phyloP scores from a whole-genome alignment of 345 rosid genomes.

The Citrus sp. region DNA sequence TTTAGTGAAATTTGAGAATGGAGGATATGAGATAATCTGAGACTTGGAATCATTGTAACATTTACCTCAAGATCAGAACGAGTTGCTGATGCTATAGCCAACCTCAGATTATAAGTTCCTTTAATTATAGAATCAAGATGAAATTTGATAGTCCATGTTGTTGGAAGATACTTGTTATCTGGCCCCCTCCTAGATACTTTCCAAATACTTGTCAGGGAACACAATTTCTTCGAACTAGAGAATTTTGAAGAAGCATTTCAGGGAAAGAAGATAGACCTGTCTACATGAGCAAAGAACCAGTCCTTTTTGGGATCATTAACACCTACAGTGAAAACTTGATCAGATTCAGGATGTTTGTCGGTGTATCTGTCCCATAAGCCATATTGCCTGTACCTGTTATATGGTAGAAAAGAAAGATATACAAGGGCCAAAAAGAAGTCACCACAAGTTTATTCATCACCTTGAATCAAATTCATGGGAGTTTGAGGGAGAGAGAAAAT shows the following conservation, averaged over 20 bases:
- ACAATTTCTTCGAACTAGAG: neutral
- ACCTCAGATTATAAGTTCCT: slow-evolving; percentile 33
- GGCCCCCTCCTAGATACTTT: slow-evolving; percentile 24
- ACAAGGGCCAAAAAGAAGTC: neutral
- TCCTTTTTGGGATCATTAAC: slow-evolving; percentile 27
- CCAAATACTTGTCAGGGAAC: neutral
- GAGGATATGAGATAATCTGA: neutral
- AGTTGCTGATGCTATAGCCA: slow-evolving; percentile 40
- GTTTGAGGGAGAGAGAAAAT: neutral
- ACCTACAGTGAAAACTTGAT: slow-evolving; percentile 34
- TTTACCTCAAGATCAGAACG: slow-evolving; percentile 31
- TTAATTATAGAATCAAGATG: slow-evolving; percentile 21
- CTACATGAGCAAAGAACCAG: slow-evolving; percentile 42
- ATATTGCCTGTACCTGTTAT: slow-evolving; percentile 39
- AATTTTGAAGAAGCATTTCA: neutral
- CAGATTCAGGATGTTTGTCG: slow-evolving; percentile 25
- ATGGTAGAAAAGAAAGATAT: neutral
- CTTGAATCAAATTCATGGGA: neutral
- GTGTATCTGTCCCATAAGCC: slow-evolving; percentile 44
- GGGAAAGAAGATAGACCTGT: slow-evolving; percentile 20
- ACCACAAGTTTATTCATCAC: neutral
- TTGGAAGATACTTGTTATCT: slow-evolving; percentile 23
- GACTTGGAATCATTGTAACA: too few species aligned
- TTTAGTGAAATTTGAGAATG: neutral
- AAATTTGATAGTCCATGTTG: slow-evolving; percentile 35